Evolutionary conservation across 225 moss, liverwort and hornwort species (phyloP).

Genomic region (Straminergon stramineum): DNA sequence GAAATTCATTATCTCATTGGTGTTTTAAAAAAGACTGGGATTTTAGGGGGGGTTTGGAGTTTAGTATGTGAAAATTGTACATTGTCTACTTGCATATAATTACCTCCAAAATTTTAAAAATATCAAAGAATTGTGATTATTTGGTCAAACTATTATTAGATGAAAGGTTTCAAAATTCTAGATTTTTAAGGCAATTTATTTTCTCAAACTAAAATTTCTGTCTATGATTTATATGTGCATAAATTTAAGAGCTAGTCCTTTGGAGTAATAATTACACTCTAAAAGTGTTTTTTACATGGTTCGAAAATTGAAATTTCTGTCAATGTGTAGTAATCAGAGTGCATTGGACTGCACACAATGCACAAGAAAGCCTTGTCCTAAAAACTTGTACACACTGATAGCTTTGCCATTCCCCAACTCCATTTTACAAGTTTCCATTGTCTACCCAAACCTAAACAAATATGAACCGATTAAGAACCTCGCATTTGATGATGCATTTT

Average conservation of each 20-base stretch:
- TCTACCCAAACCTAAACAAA: not conserved
- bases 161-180: not conserved
- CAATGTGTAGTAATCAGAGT: not conserved
- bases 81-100: not conserved
- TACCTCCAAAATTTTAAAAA: too few relatives aligned
- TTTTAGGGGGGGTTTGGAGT: not conserved
- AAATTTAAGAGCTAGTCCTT: not conserved
- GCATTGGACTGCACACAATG: not conserved
- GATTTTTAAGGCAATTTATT: not conserved
- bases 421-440: not conserved
- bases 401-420: not conserved
- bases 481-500: too few relatives aligned
- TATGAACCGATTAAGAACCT: not conserved
- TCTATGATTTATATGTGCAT: too few relatives aligned
- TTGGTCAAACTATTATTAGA: not conserved
- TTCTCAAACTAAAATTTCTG: not conserved
- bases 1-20: not conserved
- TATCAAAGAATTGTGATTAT: not conserved
- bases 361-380: not conserved
- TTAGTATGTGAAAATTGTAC: not conserved
- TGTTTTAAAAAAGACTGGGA: not conserved
- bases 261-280: not conserved
- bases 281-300: not conserved
- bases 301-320: not conserved
- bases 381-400: not conserved